Evolutionary conservation across 1,139 yeast species (phyloP), one percentile per base, ranked within the genome.

Genomic region (Groenewaldozyma sp.): DNA sequence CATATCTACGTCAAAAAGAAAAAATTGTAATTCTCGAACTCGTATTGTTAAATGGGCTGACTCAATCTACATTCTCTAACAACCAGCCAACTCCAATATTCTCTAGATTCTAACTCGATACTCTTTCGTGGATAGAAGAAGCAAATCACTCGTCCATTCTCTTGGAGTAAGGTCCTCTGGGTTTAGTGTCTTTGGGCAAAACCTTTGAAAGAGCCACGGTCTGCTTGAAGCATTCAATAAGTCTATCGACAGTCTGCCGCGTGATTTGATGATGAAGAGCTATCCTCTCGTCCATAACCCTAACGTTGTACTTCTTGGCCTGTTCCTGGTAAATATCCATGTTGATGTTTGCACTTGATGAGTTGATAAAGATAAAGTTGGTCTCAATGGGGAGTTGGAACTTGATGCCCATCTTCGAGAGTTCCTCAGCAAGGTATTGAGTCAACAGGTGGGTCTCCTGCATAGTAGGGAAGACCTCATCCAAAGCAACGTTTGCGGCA

Each of bases 211-310:
- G 40, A 34, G 43, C 38, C 53, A 64, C 68, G 37, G 83, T 73
- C 50, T 78, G 83, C 39, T 67, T 54, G 29, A 83, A 62, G 10
- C 82, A 81, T 39, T 59, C 54, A 56, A 81, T 82, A 40, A 83
- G 68, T 35, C 65, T 70, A 42, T 80, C 88, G 37, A 86, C 71
- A 39, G 86, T 73, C 40, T 78, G 77, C 28, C 70, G 71, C 28
- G 78, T 67, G 44, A 75, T 73, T 62, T 87, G 96, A 63, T 80
- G 84, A 59, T 86, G 95, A 70, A 87, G 80, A 1, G 94, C 91
- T 39, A 88, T 64, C 53, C 94, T 70, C 17, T 64, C 63, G 45
- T 91, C 91, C 74, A 74, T 73, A 32, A 83, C 63, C 51, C 74
- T 79, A 47, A 88, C 70, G 36, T 76, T 74, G 51, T 78, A 67